Percentiles rank a stretch among this genome's conserved stretches.
Evolutionary conservation across 495 filamentous ascomycete genomes (phyloP).

Genomic region (Penicillium goetzii): DNA sequence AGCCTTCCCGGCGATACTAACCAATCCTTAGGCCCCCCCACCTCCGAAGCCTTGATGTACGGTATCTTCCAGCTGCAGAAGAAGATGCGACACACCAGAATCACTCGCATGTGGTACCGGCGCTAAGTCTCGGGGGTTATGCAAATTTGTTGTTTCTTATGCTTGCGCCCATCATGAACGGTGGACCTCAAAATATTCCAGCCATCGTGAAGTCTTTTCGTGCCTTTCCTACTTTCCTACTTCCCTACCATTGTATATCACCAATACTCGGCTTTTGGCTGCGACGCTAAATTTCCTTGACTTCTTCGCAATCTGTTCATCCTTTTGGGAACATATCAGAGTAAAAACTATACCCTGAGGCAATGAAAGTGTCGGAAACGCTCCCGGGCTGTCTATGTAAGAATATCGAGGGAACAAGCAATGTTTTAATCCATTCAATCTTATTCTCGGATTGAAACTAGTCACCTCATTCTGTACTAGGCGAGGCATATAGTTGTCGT

Average conservation of each 20-base stretch:
- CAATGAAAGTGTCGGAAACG: not conserved
- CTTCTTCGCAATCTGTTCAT: not conserved
- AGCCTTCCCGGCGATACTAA: constrained; percentile 23
- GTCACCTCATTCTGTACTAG: not conserved
- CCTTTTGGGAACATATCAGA: not conserved
- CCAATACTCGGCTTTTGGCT: constrained; percentile 23
- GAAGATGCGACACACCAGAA: constrained; percentile 83
- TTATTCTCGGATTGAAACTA: not conserved
- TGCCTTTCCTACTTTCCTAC: constrained; percentile 22
- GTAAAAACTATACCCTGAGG: not conserved
- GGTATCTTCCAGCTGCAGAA: constrained; percentile 92
- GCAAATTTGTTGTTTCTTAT: constrained; percentile 16
- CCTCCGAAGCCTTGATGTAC: constrained; percentile 91
- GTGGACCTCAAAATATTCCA: constrained; percentile 26
- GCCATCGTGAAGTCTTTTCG: constrained; percentile 28
- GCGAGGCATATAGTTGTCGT: not conserved
- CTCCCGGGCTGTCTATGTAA: not conserved
- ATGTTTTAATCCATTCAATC: not conserved
- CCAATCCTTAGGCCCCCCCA: constrained; percentile 64
- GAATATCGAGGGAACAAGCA: not conserved
- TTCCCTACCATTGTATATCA: constrained; percentile 32
- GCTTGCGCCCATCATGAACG: constrained; percentile 24
- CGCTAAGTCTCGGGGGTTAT: constrained; percentile 30
- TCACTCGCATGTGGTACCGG: constrained; percentile 57
- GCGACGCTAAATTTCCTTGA: constrained; percentile 2